These are phyloP conservation scores for Chenopodium suecicum DNA, from an alignment of 148 eudicot species.

Conservation along the genomic window DNA sequence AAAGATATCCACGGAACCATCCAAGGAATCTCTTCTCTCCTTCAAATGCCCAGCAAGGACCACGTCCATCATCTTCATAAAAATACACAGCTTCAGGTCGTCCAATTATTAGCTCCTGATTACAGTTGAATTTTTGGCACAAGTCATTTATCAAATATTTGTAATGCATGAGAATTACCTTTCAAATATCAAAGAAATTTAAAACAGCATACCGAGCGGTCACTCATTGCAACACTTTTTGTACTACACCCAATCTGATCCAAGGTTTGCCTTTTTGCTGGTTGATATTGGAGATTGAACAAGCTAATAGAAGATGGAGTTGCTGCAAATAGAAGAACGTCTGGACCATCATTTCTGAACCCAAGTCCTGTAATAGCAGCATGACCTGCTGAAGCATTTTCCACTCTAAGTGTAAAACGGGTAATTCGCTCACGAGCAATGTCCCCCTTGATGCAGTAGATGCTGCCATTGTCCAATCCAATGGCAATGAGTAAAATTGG, in stretches of 20 bases:
- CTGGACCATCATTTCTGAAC: constrained; percentile 84
- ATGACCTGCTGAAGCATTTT: constrained; percentile 49
- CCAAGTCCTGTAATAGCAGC: constrained; percentile 80
- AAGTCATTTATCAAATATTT: constrained; percentile 1
- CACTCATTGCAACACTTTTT: constrained; percentile 81
- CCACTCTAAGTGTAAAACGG: constrained; percentile 83
- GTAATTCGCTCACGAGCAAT: constrained; percentile 93
- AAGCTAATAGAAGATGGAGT: constrained; percentile 82
- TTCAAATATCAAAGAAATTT: background rate
- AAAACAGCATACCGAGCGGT: constrained; percentile 66
- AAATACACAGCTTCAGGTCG: constrained; percentile 93
- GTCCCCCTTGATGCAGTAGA: constrained; percentile 95
- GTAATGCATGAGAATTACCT: background rate
- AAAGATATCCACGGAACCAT: constrained; percentile 96
- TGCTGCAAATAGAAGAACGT: constrained; percentile 81
- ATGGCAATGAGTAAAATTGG: constrained; percentile 81
- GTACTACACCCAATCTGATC: constrained; percentile 79
- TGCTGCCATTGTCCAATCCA: constrained; percentile 88
- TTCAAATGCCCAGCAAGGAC: constrained; percentile 99
- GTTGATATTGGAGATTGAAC: constrained; percentile 75
- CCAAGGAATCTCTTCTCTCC: constrained; percentile 92
- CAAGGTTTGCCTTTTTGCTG: constrained; percentile 67
- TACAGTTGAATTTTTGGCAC: constrained; percentile 6
- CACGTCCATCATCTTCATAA: constrained; percentile 94
- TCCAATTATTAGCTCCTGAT: constrained; percentile 91